Conservation (phyloP, 257 asterid genomes). For the Ocimum tenuiflorum region DNA sequence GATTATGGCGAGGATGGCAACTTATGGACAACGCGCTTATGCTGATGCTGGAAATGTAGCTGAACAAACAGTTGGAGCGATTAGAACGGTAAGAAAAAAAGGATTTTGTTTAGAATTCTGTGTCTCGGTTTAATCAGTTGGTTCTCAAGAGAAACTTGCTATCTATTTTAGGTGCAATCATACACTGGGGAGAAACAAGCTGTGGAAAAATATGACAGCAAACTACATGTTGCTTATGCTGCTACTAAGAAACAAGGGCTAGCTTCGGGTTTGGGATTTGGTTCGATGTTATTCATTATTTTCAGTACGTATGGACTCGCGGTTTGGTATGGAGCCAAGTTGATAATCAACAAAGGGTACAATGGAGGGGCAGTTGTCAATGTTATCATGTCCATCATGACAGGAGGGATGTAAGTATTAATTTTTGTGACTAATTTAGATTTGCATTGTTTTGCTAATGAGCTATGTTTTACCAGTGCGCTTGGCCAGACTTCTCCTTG, state of each 20-base stretch:
- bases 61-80: constrained; percentile 71
- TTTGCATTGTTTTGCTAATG: not conserved
- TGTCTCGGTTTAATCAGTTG: not conserved
- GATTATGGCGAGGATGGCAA: constrained; percentile 44
- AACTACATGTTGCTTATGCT: constrained; percentile 44
- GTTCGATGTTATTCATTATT: constrained; percentile 32
- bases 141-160: not conserved
- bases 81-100: constrained; percentile 46
- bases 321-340: constrained; percentile 60
- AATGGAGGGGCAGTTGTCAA: constrained; percentile 53
- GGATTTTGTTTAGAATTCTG: not conserved
- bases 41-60: constrained; percentile 68
- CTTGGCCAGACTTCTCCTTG: constrained; percentile 61
- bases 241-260: constrained; percentile 52
- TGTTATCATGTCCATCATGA: constrained; percentile 53
- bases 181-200: constrained; percentile 61
- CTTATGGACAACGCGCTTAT: constrained; percentile 53
- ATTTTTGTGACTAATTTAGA: not conserved
- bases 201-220: constrained; percentile 35
- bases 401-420: constrained; percentile 58
- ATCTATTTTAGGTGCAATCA: constrained; percentile 46
- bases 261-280: constrained; percentile 61
- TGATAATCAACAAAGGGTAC: constrained; percentile 38
- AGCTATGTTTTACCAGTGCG: constrained; percentile 34
- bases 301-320: constrained; percentile 57